Conservation (phyloP, 345 rosid species). For the Gossypium turneri region DNA sequence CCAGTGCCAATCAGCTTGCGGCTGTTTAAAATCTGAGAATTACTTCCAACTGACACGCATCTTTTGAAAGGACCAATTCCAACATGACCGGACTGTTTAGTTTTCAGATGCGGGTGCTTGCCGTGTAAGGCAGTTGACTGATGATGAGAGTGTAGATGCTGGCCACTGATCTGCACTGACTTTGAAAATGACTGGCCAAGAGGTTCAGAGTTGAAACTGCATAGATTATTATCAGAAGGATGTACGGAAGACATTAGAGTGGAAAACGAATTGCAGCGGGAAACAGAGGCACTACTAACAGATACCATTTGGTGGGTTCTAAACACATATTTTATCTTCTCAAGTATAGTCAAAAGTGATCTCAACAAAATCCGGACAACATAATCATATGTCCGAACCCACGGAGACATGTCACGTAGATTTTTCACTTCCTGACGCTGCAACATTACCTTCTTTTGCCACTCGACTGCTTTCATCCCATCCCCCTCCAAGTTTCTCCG, state of each 20-base stretch:
- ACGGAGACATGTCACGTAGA: slow-evolving; percentile 51
- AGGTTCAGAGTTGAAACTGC: slow-evolving; percentile 12
- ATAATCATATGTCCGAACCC: slow-evolving; percentile 57
- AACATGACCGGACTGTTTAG: slow-evolving; percentile 22
- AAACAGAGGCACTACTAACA: not conserved
- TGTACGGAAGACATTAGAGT: not conserved
- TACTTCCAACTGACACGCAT: slow-evolving; percentile 34
- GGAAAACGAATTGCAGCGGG: not conserved
- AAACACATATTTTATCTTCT: slow-evolving; percentile 37
- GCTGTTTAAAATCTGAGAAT: slow-evolving; percentile 31
- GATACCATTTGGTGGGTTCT: slow-evolving; percentile 7
- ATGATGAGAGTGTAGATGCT: slow-evolving; percentile 19
- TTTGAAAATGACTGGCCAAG: slow-evolving; percentile 11
- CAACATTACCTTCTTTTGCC: slow-evolving; percentile 45
- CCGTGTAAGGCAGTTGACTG: slow-evolving; percentile 17
- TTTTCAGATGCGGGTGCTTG: slow-evolving; percentile 28
- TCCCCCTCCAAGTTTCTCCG: slow-evolving; percentile 30
- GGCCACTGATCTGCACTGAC: slow-evolving; percentile 19
- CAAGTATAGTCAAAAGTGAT: slow-evolving; percentile 53
- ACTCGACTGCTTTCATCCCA: slow-evolving; percentile 39
- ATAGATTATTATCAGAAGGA: not conserved
- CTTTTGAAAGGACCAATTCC: slow-evolving; percentile 43
- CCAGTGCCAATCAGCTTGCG: slow-evolving; percentile 29
- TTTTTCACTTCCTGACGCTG: slow-evolving; percentile 52
- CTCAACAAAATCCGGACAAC: slow-evolving; percentile 48